Base-by-base conservation (phyloP, 768 basidiomycete genomes). In the Suillus luteus region DNA sequence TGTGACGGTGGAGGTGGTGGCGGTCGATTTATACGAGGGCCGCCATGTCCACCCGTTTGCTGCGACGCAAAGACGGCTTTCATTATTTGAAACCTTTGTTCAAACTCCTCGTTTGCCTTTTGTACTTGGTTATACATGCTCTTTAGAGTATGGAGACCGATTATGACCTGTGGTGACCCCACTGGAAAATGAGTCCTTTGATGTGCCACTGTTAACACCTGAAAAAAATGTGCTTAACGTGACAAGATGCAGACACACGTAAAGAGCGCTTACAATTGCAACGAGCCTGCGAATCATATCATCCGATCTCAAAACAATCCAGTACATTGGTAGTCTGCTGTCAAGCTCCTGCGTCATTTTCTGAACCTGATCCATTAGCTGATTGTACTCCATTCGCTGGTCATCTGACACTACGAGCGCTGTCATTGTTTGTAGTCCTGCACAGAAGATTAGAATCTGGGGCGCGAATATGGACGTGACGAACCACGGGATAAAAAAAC, bases 371-470 rank as follows among this genome's bases (percentile, higher is more conserved):
- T 88, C 86, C 35, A 90, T 76, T 6, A 82, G 48, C 27, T 71
- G 69, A 60, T 79, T 82, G 67, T 83, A 91, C 61, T 86, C 86
- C 49, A 76, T 63, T 51, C 84, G 80, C 63, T 86, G 86, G 1
- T 86, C 85, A 10, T 81, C 76, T 5, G 86, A 79, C 33, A 90
- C 68, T 19, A 81, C 79, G 19, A 78, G 69, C 9, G 67, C 55
- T 10, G 68, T 59, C 71, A 81, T 78, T 52, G 67, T 71, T 8
- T 70, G 72, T 48, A 80, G 71, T 35, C 71, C 83, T 84, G 62
- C 17, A 61, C 46, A 35, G 46, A 35, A n/a, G 61, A 59, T 69
- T 15, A 69, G 64, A 49, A 60, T 55, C 44, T 57, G 65, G 51
- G 67, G 61, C 44, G 55, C 43, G 71, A 49, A 55, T 60, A 51